These are phyloP conservation scores for Rhypophila decipiens DNA, from an alignment of 495 filamentous ascomycete species.

Conservation along the genomic window DNA sequence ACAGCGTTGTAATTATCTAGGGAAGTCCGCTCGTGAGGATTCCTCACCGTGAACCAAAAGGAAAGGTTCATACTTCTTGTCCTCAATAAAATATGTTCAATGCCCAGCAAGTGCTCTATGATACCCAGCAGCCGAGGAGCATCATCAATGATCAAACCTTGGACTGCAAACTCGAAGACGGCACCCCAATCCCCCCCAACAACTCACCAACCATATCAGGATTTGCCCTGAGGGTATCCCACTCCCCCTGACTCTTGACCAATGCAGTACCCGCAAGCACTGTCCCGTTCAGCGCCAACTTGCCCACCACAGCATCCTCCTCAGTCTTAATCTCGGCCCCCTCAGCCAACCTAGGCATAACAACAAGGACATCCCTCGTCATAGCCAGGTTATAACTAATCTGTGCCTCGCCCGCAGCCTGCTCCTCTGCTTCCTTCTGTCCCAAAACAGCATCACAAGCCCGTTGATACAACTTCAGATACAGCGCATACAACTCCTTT, in stretches of 20 bases:
- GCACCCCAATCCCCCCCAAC: constrained; percentile 56
- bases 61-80: too few relatives aligned
- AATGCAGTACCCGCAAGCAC: constrained; percentile 74
- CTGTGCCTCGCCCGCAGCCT: constrained; percentile 38
- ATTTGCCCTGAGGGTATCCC: constrained; percentile 52
- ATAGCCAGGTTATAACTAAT: constrained; percentile 80
- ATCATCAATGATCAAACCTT: too few relatives aligned
- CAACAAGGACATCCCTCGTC: constrained; percentile 60
- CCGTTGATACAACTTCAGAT: constrained; percentile 46
- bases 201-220: constrained; percentile 46
- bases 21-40: too few relatives aligned
- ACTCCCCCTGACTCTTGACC: constrained; percentile 68
- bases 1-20: too few relatives aligned
- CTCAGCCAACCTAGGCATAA: constrained; percentile 56
- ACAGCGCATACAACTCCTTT: constrained; percentile 22
- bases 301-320: constrained; percentile 41
- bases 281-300: constrained; percentile 68
- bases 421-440: constrained; percentile 2
- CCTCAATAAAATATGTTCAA: too few relatives aligned
- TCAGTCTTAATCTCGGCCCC: constrained; percentile 22
- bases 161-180: too few relatives aligned
- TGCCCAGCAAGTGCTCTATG: too few relatives aligned
- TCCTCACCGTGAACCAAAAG: too few relatives aligned
- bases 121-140: too few relatives aligned
- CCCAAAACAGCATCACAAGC: constrained; percentile 33